Evolutionary conservation across 1,284 basidiomycete genomes (phyloP).

Genomic region (Schizophyllum amplum): DNA sequence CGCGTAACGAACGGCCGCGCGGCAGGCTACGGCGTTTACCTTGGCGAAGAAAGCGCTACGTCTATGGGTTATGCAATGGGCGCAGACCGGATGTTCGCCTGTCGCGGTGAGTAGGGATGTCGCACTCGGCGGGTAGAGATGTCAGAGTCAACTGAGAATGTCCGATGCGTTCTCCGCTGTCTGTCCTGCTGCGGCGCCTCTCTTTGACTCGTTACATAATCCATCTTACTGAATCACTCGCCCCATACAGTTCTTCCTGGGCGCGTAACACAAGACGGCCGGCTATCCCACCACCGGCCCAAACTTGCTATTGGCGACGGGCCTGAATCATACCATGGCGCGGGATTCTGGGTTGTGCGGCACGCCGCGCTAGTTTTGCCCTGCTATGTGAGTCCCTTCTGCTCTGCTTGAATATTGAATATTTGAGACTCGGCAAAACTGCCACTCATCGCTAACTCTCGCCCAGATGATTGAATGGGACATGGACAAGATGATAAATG

Average conservation of each 20-base stretch:
- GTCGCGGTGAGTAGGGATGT: slow-evolving; percentile 14
- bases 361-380: slow-evolving; percentile 12
- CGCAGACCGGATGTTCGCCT: slow-evolving; percentile 10
- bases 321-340: slow-evolving; percentile 3
- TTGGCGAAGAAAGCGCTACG: slow-evolving; percentile 7
- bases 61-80: slow-evolving; percentile 9
- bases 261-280: not conserved
- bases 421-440: not conserved
- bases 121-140: not conserved
- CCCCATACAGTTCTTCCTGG: slow-evolving; percentile 10
- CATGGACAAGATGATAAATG: not conserved
- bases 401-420: not conserved
- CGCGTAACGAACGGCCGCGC: slow-evolving; percentile 7
- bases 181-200: too few relatives aligned
- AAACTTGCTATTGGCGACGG: slow-evolving; percentile 2
- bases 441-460: not conserved
- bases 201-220: too few relatives aligned
- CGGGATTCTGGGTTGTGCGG: slow-evolving; percentile 10
- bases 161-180: not conserved
- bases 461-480: not conserved
- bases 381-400: slow-evolving; percentile 13
- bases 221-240: not conserved
- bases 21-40: slow-evolving; percentile 13
- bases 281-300: not conserved
- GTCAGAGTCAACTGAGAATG: not conserved